A percentile compares a stretch with the other conserved stretches of the same genome.
Evolutionary conservation across 75 land plant genomes (phyloP).

Genomic region (Picea glauca): DNA sequence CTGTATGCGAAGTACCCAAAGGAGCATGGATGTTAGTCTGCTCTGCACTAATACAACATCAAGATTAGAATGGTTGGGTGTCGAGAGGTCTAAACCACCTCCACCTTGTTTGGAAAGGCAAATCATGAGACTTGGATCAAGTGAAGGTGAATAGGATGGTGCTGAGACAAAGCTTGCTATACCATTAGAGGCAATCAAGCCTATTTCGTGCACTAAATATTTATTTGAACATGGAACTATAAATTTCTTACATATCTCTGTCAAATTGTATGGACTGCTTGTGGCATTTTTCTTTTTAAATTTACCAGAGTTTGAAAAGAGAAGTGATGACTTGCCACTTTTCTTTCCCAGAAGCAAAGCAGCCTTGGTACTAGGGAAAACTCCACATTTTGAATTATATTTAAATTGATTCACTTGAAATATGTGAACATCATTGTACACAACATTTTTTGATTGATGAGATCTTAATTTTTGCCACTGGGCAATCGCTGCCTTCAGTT

Average conservation of each 20-base stretch:
- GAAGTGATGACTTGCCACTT: slow-evolving; percentile 8
- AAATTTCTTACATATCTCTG: slow-evolving; percentile 49
- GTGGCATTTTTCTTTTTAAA: slow-evolving; percentile 23
- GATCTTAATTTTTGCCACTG: slow-evolving; percentile 45
- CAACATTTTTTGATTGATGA: slow-evolving; percentile 4
- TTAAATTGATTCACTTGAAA: neutral
- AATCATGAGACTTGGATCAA: slow-evolving; percentile 48
- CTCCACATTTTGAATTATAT: neutral
- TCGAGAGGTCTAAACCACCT: neutral
- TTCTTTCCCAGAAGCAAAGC: slow-evolving; percentile 33
- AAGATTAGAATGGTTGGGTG: neutral
- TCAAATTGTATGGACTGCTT: slow-evolving; percentile 39
- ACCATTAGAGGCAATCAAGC: slow-evolving; percentile 69
- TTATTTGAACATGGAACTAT: slow-evolving; percentile 45
- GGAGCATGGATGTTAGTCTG: neutral
- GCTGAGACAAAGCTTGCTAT: slow-evolving; percentile 50
- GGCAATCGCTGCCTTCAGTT: slow-evolving; percentile 49
- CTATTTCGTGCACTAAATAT: slow-evolving; percentile 66
- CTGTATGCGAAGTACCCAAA: neutral
- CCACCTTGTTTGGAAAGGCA: slow-evolving; percentile 9
- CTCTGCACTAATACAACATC: neutral
- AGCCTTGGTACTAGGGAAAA: slow-evolving; percentile 47
- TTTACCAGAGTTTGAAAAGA: slow-evolving; percentile 21
- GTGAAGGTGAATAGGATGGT: slow-evolving; percentile 14
- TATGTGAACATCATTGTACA: slow-evolving; percentile 5